phyloP scores from a whole-genome alignment of 768 basidiomycete genomes.

The Pilatotrama ljubarskyi region DNA sequence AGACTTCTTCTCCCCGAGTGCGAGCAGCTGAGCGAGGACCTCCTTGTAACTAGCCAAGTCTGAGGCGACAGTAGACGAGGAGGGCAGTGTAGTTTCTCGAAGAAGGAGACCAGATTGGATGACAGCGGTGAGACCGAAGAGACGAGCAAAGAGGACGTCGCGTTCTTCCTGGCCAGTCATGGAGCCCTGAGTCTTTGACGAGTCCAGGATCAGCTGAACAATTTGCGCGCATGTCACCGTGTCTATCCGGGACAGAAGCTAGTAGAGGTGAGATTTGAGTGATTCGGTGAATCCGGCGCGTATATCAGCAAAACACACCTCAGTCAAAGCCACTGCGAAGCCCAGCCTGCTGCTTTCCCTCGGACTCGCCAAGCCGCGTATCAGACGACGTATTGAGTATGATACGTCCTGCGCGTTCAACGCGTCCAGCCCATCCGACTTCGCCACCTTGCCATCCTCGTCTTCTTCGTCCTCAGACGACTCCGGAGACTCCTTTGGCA shows the following conservation, averaged over 20 bases:
- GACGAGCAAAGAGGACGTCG: constrained; percentile 86
- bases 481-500: constrained; percentile 42
- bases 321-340: constrained; percentile 94
- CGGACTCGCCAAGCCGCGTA: constrained; percentile 88
- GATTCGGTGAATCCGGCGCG: constrained; percentile 10
- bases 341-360: constrained; percentile 92
- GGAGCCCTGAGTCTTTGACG: constrained; percentile 69
- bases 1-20: constrained; percentile 78
- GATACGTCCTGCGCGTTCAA: constrained; percentile 89
- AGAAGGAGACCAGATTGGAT: constrained; percentile 84
- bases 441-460: constrained; percentile 44
- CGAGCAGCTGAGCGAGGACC: constrained; percentile 59
- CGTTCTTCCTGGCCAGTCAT: constrained; percentile 92
- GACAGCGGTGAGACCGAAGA: constrained; percentile 87
- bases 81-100: constrained; percentile 55
- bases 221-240: constrained; percentile 81
- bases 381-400: constrained; percentile 85
- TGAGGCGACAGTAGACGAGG: constrained; percentile 54
- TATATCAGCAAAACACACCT: constrained; percentile 50
- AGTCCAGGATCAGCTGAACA: constrained; percentile 68
- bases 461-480: constrained; percentile 43
- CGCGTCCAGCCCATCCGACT: constrained; percentile 55
- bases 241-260: constrained; percentile 79
- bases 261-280: background rate
- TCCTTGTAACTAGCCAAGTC: constrained; percentile 59